Evolutionary conservation across 345 rosid genomes (phyloP).

Genomic region (Excoecaria agallocha): DNA sequence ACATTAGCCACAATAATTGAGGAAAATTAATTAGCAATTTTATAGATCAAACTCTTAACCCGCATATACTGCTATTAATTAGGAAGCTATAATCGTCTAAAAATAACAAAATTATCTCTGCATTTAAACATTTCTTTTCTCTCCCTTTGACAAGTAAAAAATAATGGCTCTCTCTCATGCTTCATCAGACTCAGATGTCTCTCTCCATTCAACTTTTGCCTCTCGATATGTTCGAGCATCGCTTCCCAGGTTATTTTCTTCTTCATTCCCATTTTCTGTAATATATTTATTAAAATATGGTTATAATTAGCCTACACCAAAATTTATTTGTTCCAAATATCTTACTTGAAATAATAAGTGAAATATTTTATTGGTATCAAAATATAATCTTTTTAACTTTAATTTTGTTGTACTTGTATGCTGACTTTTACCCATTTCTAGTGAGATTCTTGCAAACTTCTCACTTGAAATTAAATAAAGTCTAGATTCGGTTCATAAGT

Average conservation of each 20-base stretch:
- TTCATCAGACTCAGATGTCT: conserved; percentile 16
- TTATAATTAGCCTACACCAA: too few relatives aligned
- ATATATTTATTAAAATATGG: not conserved
- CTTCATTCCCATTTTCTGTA: not conserved
- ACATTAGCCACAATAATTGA: not conserved
- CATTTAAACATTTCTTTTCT: not conserved
- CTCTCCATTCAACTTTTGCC: conserved; percentile 28
- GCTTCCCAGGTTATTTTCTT: conserved; percentile 20
- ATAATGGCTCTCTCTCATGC: conserved; percentile 26
- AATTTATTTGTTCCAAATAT: not conserved
- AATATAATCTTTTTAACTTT: too few relatives aligned
- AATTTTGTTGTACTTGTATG: too few relatives aligned
- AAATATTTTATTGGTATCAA: too few relatives aligned
- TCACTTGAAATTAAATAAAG: too few relatives aligned
- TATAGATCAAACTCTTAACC: not conserved
- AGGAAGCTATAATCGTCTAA: not conserved
- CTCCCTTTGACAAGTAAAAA: not conserved
- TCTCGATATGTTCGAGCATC: conserved; percentile 29
- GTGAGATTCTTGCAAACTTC: too few relatives aligned
- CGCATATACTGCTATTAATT: not conserved
- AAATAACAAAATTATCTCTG: not conserved
- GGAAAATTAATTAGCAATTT: not conserved
- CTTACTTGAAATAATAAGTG: too few relatives aligned
- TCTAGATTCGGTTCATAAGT: too few relatives aligned
- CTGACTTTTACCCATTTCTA: too few relatives aligned